A percentile compares a stretch with the other conserved stretches of the same genome.
Evolutionary conservation across 768 basidiomycete genomes (phyloP).

Genomic region (Megacollybia marginata): DNA sequence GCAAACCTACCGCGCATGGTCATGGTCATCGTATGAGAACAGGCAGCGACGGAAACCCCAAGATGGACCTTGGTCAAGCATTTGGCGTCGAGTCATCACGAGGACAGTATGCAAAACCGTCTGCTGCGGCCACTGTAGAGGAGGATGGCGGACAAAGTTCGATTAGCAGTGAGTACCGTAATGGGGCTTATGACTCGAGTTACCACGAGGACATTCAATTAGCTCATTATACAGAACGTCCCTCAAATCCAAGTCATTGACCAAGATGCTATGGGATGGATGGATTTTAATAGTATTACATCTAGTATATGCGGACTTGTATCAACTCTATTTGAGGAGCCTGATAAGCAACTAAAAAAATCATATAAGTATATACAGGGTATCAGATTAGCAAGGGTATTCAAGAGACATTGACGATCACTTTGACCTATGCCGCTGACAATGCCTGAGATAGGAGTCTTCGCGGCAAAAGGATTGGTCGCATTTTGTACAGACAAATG

Average conservation of each 20-base stretch:
- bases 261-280: too few relatives aligned
- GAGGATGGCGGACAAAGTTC: too few relatives aligned
- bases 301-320: too few relatives aligned
- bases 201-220: slow-evolving; percentile 35
- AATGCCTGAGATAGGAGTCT: not conserved
- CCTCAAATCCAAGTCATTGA: too few relatives aligned
- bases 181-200: slow-evolving; percentile 13
- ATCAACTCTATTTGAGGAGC: too few relatives aligned
- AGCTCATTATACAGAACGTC: slow-evolving; percentile 21
- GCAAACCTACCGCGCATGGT: slow-evolving; percentile 6
- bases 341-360: too few relatives aligned
- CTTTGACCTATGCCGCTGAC: too few relatives aligned
- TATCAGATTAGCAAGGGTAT: too few relatives aligned
- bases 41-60: not conserved
- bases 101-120: slow-evolving; percentile 10
- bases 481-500: not conserved
- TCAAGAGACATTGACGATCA: too few relatives aligned
- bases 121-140: slow-evolving; percentile 9
- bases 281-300: too few relatives aligned
- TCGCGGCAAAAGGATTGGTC: not conserved
- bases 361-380: too few relatives aligned
- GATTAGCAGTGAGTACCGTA: slow-evolving; percentile 7
- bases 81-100: slow-evolving; percentile 10
- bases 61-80: slow-evolving; percentile 13
- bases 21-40: slow-evolving; percentile 1